Percentiles rank a stretch among this genome's conserved stretches.
Evolutionary conservation across 1,284 basidiomycete genomes (phyloP).

Genomic region (Hemileia vastatrix): DNA sequence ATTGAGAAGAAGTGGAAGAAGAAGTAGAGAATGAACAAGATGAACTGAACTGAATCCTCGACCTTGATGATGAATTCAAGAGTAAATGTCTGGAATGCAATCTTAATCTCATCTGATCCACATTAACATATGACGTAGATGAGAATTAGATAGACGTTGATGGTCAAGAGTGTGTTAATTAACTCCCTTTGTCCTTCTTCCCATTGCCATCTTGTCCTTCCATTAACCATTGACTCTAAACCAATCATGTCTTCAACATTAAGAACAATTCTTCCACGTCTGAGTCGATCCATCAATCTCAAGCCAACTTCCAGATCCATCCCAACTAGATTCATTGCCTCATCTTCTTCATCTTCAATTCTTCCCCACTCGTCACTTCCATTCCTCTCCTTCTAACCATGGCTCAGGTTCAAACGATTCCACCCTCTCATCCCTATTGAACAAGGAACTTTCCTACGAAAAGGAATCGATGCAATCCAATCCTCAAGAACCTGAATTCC

Average conservation of each 20-base stretch:
- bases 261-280: background rate
- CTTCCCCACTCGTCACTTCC: conserved; percentile 13
- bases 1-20: background rate
- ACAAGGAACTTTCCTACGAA: conserved; percentile 79
- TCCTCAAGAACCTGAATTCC: conserved; percentile 59
- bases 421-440: conserved; percentile 62
- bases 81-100: too few species aligned
- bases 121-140: too few species aligned
- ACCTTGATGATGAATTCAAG: too few species aligned
- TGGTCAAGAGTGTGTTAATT: too few species aligned
- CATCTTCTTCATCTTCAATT: background rate
- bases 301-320: background rate
- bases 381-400: background rate
- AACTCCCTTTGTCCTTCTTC: too few species aligned
- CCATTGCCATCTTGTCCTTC: background rate
- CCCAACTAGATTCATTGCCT: too few species aligned
- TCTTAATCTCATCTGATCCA: too few species aligned
- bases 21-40: too few species aligned
- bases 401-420: conserved; percentile 55
- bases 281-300: background rate
- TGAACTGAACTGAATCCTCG: too few species aligned
- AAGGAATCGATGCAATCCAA: conserved; percentile 52
- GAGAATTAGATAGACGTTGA: too few species aligned
- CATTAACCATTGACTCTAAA: background rate
- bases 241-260: background rate